These are phyloP conservation scores for Fusarium oligoseptatum DNA, from an alignment of 2,329 filamentous ascomycete species.

Conservation along the genomic window DNA sequence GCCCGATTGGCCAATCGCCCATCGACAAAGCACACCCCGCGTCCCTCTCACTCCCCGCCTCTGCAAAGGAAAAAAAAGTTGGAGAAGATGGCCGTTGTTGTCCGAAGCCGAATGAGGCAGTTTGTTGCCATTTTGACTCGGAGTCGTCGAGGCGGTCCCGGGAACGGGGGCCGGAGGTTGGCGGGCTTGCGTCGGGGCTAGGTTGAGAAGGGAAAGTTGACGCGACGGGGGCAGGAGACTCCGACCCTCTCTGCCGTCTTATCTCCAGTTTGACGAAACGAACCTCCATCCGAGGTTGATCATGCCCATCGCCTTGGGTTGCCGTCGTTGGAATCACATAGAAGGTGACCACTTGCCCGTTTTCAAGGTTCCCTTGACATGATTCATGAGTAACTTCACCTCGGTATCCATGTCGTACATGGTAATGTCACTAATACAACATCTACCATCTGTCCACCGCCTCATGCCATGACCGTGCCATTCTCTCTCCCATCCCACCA, in stretches of 20 bases:
- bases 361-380: neutral
- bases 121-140: neutral
- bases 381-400: neutral
- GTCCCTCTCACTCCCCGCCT: slow-evolving; percentile 14
- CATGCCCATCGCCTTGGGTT: neutral
- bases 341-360: neutral
- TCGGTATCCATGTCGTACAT: neutral
- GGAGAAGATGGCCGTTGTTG: slow-evolving; percentile 6
- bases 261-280: slow-evolving; percentile 1
- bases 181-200: slow-evolving; percentile 24
- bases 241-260: slow-evolving; percentile 4
- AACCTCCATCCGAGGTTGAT: neutral
- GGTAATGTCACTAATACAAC: neutral
- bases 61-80: neutral
- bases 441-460: neutral
- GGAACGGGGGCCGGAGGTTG: slow-evolving; percentile 14
- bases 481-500: neutral
- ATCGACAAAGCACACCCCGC: slow-evolving; percentile 16
- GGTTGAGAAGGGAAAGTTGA: slow-evolving; percentile 41
- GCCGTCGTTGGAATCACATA: neutral
- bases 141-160: neutral
- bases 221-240: slow-evolving; percentile 24
- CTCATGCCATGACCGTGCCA: neutral
- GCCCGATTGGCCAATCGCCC: slow-evolving; percentile 24
- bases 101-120: neutral